Evolutionary conservation across 441 rosid species (phyloP).

Genomic region (Daphne laureola): DNA sequence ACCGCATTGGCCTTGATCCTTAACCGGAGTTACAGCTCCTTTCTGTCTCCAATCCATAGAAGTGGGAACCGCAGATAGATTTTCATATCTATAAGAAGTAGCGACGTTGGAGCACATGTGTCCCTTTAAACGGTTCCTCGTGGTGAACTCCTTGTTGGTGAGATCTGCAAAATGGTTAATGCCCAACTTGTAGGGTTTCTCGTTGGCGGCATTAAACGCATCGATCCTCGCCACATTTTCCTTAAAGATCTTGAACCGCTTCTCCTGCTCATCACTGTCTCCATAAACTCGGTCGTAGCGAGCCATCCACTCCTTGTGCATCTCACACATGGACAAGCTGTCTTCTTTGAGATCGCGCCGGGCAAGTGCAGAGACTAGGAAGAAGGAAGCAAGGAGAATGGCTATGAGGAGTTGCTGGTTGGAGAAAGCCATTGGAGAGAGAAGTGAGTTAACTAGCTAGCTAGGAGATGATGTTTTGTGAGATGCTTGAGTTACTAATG

Average conservation of each 20-base stretch:
- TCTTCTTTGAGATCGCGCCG: neutral
- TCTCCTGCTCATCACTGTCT: neutral
- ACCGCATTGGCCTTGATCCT: conserved; percentile 16
- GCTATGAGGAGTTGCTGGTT: neutral
- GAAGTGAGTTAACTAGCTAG: neutral
- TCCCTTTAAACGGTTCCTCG: neutral
- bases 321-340: neutral
- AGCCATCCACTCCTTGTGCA: neutral
- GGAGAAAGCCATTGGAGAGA: neutral
- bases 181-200: conserved; percentile 2
- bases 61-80: neutral
- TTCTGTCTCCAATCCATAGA: conserved; percentile 15
- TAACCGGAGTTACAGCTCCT: conserved; percentile 12
- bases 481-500: neutral
- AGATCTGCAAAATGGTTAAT: conserved; percentile 1
- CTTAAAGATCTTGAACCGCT: conserved; percentile 1
- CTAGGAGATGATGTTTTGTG: neutral
- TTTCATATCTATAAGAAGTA: neutral
- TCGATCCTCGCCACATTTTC: neutral
- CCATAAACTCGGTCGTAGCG: neutral
- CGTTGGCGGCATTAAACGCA: neutral
- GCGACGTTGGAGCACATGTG: neutral
- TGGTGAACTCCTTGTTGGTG: conserved; percentile 4
- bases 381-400: neutral
- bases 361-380: neutral